Evolutionary conservation across 148 eudicot species (phyloP), one percentile per base, ranked within the genome.

Genomic region (Rhododendron ovatum): DNA sequence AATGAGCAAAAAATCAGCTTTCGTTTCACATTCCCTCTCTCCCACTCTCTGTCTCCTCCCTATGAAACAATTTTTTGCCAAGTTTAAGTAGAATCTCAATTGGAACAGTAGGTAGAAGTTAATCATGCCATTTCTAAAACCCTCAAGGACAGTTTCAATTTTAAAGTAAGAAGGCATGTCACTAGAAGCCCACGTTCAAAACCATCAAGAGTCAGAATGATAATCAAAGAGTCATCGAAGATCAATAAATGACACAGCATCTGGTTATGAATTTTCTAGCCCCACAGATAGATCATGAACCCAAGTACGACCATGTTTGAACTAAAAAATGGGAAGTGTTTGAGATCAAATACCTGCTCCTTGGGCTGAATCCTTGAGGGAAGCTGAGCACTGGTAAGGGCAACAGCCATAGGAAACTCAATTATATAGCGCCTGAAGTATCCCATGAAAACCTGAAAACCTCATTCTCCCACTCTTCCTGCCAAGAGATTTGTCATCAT

Each of bases 311-410:
- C 35, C 35, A 35, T 35, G 9, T 45, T 75, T 26, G n/a, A 76
- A 48, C 71, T 8, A 74, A 76, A 47, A 47, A 18, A 26, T 0
- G n/a, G 17, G 2, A 84, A 45, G 15, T 63, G 12, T 41, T 41
- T 61, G 15, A 82, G 51, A 28, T 3, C 79, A 69, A 55, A 84
- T 80, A 91, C 91, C 91, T 3, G 83, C 89, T 84, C 83, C 84
- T 84, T 67, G 14, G 85, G 86, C 7, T 74, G 87, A 18, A 65
- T 84, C 24, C 14, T 76, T 13, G 53, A 84, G 51, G 84, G 65
- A 59, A 76, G 78, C 85, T 78, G 82, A 76, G 33, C 82, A 83
- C 82, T 45, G 15, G 87, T 51, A 86, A 50, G 67, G 43, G 53
- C 37, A 26, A 51, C 86, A 30, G 86, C 55, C 50, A 14, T 61